phyloP scores from a whole-genome alignment of 1,139 yeast genomes.

The Debaryomyces sp. region DNA sequence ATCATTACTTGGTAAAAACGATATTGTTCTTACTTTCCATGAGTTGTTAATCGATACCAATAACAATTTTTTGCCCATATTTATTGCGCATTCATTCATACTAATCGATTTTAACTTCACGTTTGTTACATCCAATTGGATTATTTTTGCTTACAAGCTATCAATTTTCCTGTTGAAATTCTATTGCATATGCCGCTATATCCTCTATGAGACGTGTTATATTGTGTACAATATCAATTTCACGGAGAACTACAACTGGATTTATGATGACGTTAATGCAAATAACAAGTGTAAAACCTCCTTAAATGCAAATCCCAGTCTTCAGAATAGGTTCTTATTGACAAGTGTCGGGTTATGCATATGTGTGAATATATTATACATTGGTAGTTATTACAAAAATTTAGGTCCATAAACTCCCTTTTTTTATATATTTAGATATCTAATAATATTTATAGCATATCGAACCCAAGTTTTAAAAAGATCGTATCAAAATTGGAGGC shows the following conservation, averaged over 20 bases:
- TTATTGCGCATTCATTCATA: constrained; percentile 30
- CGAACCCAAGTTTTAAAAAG: too few species aligned
- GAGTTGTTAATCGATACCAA: constrained; percentile 22
- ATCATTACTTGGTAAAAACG: neutral
- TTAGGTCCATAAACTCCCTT: neutral
- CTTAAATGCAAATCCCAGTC: neutral
- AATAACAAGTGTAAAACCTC: neutral
- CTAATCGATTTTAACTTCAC: constrained; percentile 22
- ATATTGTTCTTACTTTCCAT: neutral
- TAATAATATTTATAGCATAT: neutral
- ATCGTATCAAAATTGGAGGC: too few species aligned
- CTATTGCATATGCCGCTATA: constrained; percentile 26
- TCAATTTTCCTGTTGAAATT: constrained; percentile 25
- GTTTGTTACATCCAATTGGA: constrained; percentile 8
- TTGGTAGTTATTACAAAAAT: neutral
- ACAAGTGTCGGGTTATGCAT: constrained; percentile 1
- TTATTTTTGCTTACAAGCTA: constrained; percentile 16
- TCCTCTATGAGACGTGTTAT: constrained; percentile 23
- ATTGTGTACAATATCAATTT: constrained; percentile 15
- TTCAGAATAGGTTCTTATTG: neutral
- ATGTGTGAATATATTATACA: constrained; percentile 1
- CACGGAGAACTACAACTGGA: constrained; percentile 8
- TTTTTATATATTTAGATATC: neutral
- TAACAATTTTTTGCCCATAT: constrained; percentile 28
- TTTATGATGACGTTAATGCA: constrained; percentile 6